A percentile compares a stretch with the other conserved stretches of the same genome.
These are phyloP conservation scores for Passiflora organensis DNA, from an alignment of 345 rosid species.

Conservation along the genomic window DNA sequence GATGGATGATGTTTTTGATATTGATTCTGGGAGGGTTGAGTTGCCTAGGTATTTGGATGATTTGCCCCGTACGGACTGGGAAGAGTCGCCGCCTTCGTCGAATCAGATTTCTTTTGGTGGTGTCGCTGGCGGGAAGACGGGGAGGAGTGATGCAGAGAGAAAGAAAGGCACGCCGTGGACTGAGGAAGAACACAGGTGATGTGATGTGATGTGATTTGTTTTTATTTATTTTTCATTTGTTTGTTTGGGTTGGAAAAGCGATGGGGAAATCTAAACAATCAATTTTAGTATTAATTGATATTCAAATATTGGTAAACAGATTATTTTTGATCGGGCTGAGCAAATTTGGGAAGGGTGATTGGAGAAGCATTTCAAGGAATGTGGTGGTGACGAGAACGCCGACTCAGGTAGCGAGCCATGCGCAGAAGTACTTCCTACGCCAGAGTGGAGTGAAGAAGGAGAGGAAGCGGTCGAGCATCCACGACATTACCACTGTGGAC, in stretches of 20 bases:
- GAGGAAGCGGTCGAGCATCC: slow-evolving; percentile 79
- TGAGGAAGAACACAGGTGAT: slow-evolving; percentile 34
- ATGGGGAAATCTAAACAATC: not conserved
- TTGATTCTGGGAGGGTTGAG: slow-evolving; percentile 63
- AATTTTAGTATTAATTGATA: not conserved
- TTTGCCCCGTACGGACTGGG: slow-evolving; percentile 6
- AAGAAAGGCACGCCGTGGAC: slow-evolving; percentile 84
- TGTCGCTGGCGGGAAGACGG: slow-evolving; percentile 4
- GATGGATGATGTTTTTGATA: slow-evolving; percentile 53
- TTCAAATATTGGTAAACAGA: slow-evolving; percentile 31
- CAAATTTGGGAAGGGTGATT: slow-evolving; percentile 75
- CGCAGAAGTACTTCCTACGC: slow-evolving; percentile 83
- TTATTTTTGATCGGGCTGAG: slow-evolving; percentile 58
- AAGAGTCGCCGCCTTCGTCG: not conserved
- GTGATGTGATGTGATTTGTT: not conserved
- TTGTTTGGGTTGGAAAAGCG: not conserved
- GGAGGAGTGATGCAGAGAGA: slow-evolving; percentile 36
- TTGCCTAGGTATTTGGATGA: slow-evolving; percentile 56
- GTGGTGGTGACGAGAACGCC: slow-evolving; percentile 80
- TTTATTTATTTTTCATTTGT: not conserved
- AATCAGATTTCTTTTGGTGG: slow-evolving; percentile 39
- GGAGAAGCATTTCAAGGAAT: slow-evolving; percentile 88
- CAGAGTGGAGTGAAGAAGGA: slow-evolving; percentile 62
- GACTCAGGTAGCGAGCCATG: slow-evolving; percentile 87
- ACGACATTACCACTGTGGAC: slow-evolving; percentile 42